Percentiles rank a stretch among this genome's conserved stretches.
phyloP scores from a whole-genome alignment of 2,329 filamentous ascomycete species.

The Penicillium sp. region DNA sequence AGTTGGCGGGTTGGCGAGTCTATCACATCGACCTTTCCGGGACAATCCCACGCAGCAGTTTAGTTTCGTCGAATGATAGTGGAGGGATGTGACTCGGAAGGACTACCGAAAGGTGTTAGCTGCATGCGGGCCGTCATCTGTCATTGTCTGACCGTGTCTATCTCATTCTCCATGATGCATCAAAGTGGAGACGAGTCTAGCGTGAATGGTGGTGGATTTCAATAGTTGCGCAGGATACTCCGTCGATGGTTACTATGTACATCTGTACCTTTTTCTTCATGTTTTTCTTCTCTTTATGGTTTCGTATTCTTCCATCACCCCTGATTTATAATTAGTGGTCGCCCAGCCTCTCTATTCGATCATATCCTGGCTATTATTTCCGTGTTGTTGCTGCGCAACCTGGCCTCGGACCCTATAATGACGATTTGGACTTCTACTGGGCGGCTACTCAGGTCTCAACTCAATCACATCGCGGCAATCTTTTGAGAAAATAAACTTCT shows the following conservation, averaged over 20 bases:
- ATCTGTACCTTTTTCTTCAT: background rate
- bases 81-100: slow-evolving; percentile 4
- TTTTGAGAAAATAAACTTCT: background rate
- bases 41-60: background rate
- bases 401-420: background rate
- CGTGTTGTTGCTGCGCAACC: background rate
- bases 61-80: background rate
- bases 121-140: slow-evolving; percentile 14
- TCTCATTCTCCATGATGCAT: slow-evolving; percentile 2
- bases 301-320: background rate
- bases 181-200: background rate
- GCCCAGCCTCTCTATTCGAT: background rate
- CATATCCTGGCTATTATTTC: background rate
- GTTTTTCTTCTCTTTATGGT: background rate
- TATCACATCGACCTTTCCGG: background rate
- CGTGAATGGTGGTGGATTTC: slow-evolving; percentile 2
- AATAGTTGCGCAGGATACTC: background rate
- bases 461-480: slow-evolving; percentile 3
- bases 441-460: background rate
- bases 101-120: slow-evolving; percentile 6
- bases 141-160: background rate
- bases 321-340: background rate
- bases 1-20: background rate
- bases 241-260: too few relatives aligned
- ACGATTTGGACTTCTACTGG: background rate